Conservation (phyloP, 2,329 filamentous ascomycete genomes). For the Hymenoscyphus fructigenus region DNA sequence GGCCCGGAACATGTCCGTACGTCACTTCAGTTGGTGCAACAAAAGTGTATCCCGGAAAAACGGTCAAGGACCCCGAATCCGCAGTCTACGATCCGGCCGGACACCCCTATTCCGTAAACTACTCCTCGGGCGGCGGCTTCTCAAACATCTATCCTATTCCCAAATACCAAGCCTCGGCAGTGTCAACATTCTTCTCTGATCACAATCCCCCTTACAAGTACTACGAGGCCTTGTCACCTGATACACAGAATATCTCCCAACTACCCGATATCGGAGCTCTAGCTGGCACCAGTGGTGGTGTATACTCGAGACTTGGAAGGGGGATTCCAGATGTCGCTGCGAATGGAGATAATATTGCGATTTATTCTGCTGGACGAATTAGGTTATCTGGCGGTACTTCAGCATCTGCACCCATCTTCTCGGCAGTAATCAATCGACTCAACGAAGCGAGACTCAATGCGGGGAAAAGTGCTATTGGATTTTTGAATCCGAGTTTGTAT, state of each 20-base stretch:
- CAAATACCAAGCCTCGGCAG: constrained; percentile 35
- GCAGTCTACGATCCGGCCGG: constrained; percentile 17
- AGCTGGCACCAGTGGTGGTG: constrained; percentile 14
- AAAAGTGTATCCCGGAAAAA: constrained; percentile 12
- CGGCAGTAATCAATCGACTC: constrained; percentile 48
- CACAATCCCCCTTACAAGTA: constrained; percentile 29
- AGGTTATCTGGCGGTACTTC: constrained; percentile 47
- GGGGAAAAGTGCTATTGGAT: constrained; percentile 49
- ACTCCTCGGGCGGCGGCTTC: constrained; percentile 48
- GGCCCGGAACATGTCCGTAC: constrained; percentile 5
- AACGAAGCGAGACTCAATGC: constrained; percentile 49
- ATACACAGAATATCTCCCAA: constrained; percentile 18
- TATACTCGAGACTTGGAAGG: constrained; percentile 26
- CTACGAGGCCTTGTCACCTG: constrained; percentile 21
- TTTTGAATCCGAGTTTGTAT: constrained; percentile 53
- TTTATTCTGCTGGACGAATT: neutral
- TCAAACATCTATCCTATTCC: constrained; percentile 41
- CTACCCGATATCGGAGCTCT: constrained; percentile 23
- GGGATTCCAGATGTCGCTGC: constrained; percentile 46
- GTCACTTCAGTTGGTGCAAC: constrained; percentile 21
- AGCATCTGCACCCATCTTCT: constrained; percentile 49
- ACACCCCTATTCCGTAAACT: constrained; percentile 31
- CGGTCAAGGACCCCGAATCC: constrained; percentile 49
- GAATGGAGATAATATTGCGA: constrained; percentile 29
- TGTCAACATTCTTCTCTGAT: constrained; percentile 42